Conservation (phyloP, 805 yeast genomes). For the Candida nanaspora region DNA sequence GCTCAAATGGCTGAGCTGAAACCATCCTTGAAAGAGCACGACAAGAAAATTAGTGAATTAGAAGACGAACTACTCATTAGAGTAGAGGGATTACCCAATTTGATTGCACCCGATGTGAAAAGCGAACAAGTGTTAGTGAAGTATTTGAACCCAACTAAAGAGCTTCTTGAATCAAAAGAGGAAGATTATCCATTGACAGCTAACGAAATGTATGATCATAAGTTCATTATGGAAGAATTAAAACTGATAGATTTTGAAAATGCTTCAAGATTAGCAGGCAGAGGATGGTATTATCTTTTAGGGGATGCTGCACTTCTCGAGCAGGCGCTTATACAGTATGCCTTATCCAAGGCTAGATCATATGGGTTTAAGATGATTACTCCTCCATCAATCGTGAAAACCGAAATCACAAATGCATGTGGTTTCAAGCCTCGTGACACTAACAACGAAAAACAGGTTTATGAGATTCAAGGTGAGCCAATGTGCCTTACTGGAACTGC, state of each 20-base stretch:
- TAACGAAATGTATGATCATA: constrained; percentile 46
- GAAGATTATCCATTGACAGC: constrained; percentile 12
- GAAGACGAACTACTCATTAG: constrained; percentile 30
- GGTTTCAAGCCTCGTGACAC: constrained; percentile 93
- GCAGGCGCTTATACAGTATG: constrained; percentile 81
- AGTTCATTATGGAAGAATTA: constrained; percentile 58
- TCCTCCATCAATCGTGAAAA: constrained; percentile 83
- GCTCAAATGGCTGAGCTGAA: constrained; percentile 11
- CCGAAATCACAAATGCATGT: constrained; percentile 77
- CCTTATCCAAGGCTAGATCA: constrained; percentile 56
- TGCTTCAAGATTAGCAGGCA: constrained; percentile 72
- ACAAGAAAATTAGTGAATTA: constrained; percentile 17
- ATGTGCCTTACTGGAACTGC: constrained; percentile 88
- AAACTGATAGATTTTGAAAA: constrained; percentile 60
- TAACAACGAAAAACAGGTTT: constrained; percentile 80
- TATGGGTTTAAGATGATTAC: constrained; percentile 62
- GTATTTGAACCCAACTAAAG: constrained; percentile 41
- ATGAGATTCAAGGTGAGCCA: constrained; percentile 41
- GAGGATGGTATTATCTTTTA: constrained; percentile 81
- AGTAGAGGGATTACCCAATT: constrained; percentile 57
- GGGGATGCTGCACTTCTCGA: constrained; percentile 86
- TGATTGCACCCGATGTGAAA: constrained; percentile 42
- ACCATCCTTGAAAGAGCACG: constrained; percentile 21
- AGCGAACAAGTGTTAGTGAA: constrained; percentile 37
- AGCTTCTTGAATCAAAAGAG: constrained; percentile 5